Conservation (phyloP, 345 rosid species). For the Melaleuca quinquenervia region DNA sequence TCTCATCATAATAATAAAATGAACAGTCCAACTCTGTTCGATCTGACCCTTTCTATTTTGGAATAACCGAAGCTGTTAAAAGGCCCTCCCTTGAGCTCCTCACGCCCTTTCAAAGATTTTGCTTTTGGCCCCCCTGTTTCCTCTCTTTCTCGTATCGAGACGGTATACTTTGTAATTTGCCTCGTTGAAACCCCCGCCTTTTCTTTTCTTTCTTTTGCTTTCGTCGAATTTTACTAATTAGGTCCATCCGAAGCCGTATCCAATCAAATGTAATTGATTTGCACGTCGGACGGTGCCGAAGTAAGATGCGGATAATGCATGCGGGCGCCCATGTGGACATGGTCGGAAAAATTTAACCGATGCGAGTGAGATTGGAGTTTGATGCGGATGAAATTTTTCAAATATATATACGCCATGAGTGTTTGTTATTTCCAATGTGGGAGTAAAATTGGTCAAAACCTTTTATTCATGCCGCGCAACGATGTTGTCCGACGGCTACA, state of each 20-base stretch:
- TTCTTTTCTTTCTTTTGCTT: not conserved
- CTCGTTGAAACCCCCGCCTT: not conserved
- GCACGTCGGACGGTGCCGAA: not conserved
- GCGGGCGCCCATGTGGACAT: rapidly evolving
- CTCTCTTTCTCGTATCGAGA: not conserved
- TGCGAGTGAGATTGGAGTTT: not conserved
- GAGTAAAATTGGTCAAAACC: not conserved
- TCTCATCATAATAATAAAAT: not conserved
- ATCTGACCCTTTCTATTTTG: not conserved
- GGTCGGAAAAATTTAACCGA: not conserved
- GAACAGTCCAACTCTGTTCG: not conserved
- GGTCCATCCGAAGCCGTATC: not conserved
- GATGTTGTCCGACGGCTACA: no score
- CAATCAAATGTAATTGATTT: not conserved
- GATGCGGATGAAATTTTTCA: rapidly evolving
- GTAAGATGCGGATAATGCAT: not conserved
- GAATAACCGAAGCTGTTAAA: slow-evolving; percentile 18
- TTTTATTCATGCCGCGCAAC: not conserved
- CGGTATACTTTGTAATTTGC: not conserved
- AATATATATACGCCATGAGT: not conserved
- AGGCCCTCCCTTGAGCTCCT: not conserved
- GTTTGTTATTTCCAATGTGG: not conserved
- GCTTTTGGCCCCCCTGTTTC: not conserved
- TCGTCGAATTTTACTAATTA: not conserved
- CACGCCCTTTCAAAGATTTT: not conserved